Percentiles rank a stretch among this genome's conserved stretches.
These are phyloP conservation scores for Begonia masoniana DNA, from an alignment of 306 rosid species.

Conservation along the genomic window DNA sequence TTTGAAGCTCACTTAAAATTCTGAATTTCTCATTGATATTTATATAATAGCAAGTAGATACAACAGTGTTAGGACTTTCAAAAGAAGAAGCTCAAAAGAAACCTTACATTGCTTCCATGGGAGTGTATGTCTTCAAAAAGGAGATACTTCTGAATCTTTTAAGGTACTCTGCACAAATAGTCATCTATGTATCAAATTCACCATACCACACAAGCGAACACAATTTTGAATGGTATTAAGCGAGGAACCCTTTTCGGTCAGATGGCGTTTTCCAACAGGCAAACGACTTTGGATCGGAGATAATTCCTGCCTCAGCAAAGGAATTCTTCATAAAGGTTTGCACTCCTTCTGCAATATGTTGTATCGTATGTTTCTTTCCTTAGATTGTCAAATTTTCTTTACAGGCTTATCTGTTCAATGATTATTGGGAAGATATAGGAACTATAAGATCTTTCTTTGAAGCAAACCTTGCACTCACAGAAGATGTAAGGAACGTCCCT, in stretches of 20 bases:
- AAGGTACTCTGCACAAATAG: conserved; percentile 35
- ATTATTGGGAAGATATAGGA: conserved; percentile 98
- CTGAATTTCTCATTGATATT: neutral
- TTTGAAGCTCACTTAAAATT: neutral
- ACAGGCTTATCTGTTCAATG: conserved; percentile 95
- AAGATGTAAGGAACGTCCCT: conserved; percentile 40
- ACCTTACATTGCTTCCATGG: conserved; percentile 98
- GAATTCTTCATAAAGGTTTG: conserved; percentile 78
- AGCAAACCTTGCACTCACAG: conserved; percentile 90
- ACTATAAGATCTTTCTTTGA: conserved; percentile 90
- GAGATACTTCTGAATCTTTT: conserved; percentile 84
- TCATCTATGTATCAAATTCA: conserved; percentile 6
- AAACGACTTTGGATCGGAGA: conserved; percentile 96
- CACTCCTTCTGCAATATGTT: neutral
- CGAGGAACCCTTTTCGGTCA: conserved; percentile 24
- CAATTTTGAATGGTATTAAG: conserved; percentile 8
- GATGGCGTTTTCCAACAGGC: conserved; percentile 99
- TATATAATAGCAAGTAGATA: conserved; percentile 65
- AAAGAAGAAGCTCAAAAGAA: conserved; percentile 69
- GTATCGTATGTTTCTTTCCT: neutral
- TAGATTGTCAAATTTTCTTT: neutral
- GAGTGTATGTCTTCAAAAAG: conserved; percentile 94
- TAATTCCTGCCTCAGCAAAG: conserved; percentile 84
- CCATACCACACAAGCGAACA: conserved; percentile 11
- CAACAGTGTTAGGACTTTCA: conserved; percentile 80